Conservation (phyloP, 2,329 filamentous ascomycete species). For the Neurospora crassa region DNA sequence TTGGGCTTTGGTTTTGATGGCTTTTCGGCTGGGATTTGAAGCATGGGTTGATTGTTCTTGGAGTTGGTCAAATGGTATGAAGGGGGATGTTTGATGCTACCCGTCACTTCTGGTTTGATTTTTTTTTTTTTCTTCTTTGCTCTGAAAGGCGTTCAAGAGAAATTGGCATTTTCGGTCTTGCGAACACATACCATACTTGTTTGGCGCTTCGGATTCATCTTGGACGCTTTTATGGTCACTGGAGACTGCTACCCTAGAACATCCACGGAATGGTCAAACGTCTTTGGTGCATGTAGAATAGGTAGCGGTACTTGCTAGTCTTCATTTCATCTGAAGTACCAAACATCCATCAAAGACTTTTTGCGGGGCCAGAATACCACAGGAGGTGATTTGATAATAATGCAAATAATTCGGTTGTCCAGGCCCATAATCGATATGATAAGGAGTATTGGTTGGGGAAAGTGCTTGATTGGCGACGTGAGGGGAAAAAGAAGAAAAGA, state of each 20-base stretch:
- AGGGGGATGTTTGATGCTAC: too few species aligned
- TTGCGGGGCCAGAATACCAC: background rate
- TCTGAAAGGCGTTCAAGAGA: background rate
- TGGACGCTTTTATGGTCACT: background rate
- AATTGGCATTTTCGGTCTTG: background rate
- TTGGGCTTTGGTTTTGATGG: background rate
- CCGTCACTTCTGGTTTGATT: background rate
- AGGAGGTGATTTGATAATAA: background rate
- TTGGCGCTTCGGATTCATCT: background rate
- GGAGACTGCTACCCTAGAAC: background rate
- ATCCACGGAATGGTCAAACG: background rate
- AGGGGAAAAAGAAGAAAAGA: background rate
- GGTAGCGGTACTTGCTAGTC: too few species aligned
- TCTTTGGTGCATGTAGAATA: background rate
- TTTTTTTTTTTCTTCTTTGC: background rate
- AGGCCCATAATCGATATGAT: background rate
- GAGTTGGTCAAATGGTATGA: background rate
- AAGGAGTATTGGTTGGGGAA: background rate
- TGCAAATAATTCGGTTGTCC: background rate
- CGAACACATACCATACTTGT: background rate
- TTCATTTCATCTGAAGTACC: background rate
- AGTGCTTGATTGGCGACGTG: background rate
- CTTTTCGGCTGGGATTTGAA: background rate
- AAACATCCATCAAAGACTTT: background rate
- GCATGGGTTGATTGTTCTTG: background rate